Evolutionary conservation across 1,139 yeast genomes (phyloP), one percentile per base, ranked within the genome.

Genomic region (Arxiozyma heterogenica): DNA sequence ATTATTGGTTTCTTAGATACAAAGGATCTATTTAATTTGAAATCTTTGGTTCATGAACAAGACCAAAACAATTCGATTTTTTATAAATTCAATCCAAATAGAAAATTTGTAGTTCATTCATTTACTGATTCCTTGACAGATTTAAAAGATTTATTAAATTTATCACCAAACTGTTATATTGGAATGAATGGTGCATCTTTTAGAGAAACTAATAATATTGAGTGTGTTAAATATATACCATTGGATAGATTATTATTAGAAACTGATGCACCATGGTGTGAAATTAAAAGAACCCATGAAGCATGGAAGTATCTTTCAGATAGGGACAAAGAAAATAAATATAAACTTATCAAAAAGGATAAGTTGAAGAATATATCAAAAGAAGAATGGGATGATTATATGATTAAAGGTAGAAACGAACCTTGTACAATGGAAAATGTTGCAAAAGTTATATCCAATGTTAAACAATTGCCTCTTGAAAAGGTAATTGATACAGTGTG

Each of bases 211-310:
- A 91, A 86, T 57, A 89, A 87, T 64, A 69, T 91, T 12, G 75
- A 75, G 21, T 91, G 84, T 17, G 89, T 85, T 0, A 72, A 74
- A 46, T 64, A 70, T 42, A 78, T 93, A 12, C 98, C 98, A 0
- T 64, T 81, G 11, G 80, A 83, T 12, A 77, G 75, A 61, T 70
- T 93, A 44, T 72, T 93, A 79, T 78, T 93, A 23, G 99, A 93
- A 68, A 91, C 98, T 0, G 98, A 93, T 71, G 91, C 98, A 0
- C 98, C 99, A 1, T 93, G 98, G 98, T 93, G 99, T 72, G 98
- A 91, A 64, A 81, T 93, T 46, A 76, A 95, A 55, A 86, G 82
- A 59, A 78, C 94, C 9, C 96, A 89, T 67, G 90, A 91, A 2
- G 80, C 94, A 20, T 82, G 80, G 68, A 73, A 79, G 59, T 78